Percentiles rank a stretch among this genome's conserved stretches.
phyloP scores from a whole-genome alignment of 2,329 filamentous ascomycete species.

The Colletotrichum liaoningense region DNA sequence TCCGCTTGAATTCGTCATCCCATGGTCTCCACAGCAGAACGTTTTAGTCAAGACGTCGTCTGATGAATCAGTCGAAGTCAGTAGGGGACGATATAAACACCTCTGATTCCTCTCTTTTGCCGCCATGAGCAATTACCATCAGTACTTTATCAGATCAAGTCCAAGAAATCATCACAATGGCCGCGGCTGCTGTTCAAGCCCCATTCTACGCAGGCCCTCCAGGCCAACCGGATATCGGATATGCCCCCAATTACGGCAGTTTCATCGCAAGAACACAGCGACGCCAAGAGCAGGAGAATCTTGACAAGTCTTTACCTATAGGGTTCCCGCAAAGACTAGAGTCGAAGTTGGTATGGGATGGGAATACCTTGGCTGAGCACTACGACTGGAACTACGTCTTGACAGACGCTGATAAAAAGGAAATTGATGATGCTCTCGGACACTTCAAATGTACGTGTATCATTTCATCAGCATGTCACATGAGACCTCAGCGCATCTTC shows the following conservation, averaged over 20 bases:
- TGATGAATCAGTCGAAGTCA: neutral
- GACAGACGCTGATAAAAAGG: constrained; percentile 56
- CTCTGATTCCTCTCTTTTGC: neutral
- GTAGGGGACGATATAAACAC: neutral
- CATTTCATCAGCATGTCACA: accelerated
- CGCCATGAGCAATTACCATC: too few relatives aligned
- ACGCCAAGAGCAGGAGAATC: constrained; percentile 53
- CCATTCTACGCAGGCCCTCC: constrained; percentile 40
- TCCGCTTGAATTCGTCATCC: neutral
- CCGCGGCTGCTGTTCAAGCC: constrained; percentile 36
- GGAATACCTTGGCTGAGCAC: constrained; percentile 55
- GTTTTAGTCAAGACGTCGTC: neutral
- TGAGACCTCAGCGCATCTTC: neutral
- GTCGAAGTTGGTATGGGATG: constrained; percentile 69
- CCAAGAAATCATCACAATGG: constrained; percentile 36
- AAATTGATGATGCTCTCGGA: constrained; percentile 50
- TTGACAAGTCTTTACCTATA: constrained; percentile 54
- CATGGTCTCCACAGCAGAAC: neutral
- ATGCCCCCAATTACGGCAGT: constrained; percentile 64
- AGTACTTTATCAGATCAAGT: neutral
- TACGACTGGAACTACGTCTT: constrained; percentile 67
- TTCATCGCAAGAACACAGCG: constrained; percentile 62
- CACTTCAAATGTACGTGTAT: constrained; percentile 32
- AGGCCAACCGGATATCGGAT: constrained; percentile 69
- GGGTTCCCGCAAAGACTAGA: constrained; percentile 62